phyloP scores from a whole-genome alignment of 495 filamentous ascomycete species.

The Mytilinidion resinicola region DNA sequence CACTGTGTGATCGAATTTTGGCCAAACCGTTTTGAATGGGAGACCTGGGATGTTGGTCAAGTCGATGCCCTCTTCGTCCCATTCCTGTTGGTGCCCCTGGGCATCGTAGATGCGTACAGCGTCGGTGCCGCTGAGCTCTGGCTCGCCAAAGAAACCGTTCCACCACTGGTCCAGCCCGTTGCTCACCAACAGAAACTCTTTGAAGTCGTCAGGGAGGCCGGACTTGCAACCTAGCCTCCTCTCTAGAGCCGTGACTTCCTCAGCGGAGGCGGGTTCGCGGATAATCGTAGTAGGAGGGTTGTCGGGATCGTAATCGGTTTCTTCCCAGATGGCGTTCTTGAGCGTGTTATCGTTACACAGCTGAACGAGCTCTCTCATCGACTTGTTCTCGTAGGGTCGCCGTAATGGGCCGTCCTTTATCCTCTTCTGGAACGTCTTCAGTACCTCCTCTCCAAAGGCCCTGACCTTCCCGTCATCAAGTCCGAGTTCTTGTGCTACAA shows the following conservation, averaged over 20 bases:
- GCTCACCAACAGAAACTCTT: conserved; percentile 17
- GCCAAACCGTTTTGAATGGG: conserved; percentile 13
- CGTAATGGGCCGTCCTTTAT: conserved; percentile 15
- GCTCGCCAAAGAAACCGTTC: conserved; percentile 26
- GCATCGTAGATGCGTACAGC: conserved; percentile 19
- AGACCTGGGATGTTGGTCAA: conserved; percentile 15
- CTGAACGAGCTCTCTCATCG: conserved; percentile 14
- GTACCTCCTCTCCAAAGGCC: conserved; percentile 17
- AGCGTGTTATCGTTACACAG: conserved; percentile 26
- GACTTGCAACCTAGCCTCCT: conserved; percentile 1
- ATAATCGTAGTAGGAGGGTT: conserved; percentile 22
- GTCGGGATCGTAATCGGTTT: conserved; percentile 23
- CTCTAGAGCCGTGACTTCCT: conserved; percentile 11
- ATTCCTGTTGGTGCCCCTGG: conserved; percentile 14
- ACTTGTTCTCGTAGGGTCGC: conserved; percentile 4
- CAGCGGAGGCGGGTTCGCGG: conserved; percentile 11
- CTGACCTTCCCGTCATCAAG: conserved; percentile 17
- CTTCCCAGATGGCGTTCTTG: conserved; percentile 26
- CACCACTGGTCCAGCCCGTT: conserved; percentile 20
- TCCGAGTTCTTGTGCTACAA: conserved; percentile 10
- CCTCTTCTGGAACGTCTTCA: conserved; percentile 14
- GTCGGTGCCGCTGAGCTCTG: conserved; percentile 13
- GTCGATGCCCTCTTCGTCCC: conserved; percentile 17
- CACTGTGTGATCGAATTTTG: conserved; percentile 9
- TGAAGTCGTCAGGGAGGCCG: conserved; percentile 20